phyloP scores from a whole-genome alignment of 148 eudicot genomes.

The Fagopyrum tataricum region DNA sequence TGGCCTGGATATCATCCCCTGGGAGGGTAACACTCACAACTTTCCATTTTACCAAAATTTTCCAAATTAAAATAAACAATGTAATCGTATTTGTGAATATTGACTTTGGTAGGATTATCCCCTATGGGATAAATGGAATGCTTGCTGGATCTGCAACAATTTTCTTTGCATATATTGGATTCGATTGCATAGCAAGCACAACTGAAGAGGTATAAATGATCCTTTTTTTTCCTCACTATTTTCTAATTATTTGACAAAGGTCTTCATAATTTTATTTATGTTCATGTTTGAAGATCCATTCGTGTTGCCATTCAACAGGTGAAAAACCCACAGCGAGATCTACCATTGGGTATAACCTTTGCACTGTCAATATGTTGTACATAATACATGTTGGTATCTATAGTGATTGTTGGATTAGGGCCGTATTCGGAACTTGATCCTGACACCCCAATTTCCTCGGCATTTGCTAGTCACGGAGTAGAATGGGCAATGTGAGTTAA shows the following conservation, averaged over 20 bases:
- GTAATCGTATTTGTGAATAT: background rate
- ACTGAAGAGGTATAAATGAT: slow-evolving; percentile 48
- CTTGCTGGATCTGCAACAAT: slow-evolving; percentile 66
- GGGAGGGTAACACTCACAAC: slow-evolving; percentile 1
- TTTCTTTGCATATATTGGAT: slow-evolving; percentile 59
- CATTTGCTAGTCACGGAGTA: slow-evolving; percentile 57
- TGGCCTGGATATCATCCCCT: slow-evolving; percentile 12
- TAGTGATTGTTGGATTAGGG: slow-evolving; percentile 59
- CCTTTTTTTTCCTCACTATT: background rate
- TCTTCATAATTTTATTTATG: background rate
- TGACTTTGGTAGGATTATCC: slow-evolving; percentile 31
- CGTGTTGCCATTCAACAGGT: slow-evolving; percentile 28
- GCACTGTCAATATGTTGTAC: slow-evolving; percentile 51
- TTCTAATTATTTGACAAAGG: background rate
- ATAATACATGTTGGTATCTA: slow-evolving; percentile 57
- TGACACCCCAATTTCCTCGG: slow-evolving; percentile 70
- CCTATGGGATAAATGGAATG: slow-evolving; percentile 53
- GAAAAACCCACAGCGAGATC: slow-evolving; percentile 55
- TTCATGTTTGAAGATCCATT: background rate
- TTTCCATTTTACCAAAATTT: background rate
- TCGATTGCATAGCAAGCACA: slow-evolving; percentile 58
- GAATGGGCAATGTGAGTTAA: slow-evolving; percentile 65
- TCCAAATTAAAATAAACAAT: background rate
- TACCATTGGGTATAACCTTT: slow-evolving; percentile 58
- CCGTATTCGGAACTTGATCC: slow-evolving; percentile 55